Evolutionary conservation across 225 moss, liverwort and hornwort species (phyloP), one percentile per base, ranked within the genome.

Genomic region (Sphagnum tenellum): DNA sequence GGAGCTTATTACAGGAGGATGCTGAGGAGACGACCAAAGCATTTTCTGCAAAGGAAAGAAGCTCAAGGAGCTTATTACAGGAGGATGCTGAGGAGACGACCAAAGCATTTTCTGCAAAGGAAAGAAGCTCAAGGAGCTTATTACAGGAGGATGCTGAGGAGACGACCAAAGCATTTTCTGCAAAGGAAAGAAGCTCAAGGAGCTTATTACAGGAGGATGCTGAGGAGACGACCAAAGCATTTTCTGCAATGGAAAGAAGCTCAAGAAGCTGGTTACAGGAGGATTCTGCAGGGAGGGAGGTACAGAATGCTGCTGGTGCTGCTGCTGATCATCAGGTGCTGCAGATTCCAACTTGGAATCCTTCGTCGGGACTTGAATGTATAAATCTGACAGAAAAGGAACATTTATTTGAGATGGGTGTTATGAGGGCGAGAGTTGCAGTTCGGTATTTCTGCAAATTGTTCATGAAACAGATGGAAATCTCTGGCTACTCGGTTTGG

Each of bases 391-490:
- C 54, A 2, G 79, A 74, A 12, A 76, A 4, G 72, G 69, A 68
- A 47, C 75, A 60, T 9, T 46, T 73, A n/a, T 89, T 94, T 49
- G 87, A 85, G 49, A 81, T 84, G 79, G 87, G 86, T 3, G 81
- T 76, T 3, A 79, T 81, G 0, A 88, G 90, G 47, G 82, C 90
- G 8, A 80, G 88, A 62, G 81, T 88, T 3, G 88, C 90, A 0
- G 87, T 81, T 3, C 84, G 86, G 2, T 89, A 85, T 73, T 90
- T 90, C 73, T 94, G 94, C 68, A 88, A 88, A 64, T 75, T 94
- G 2, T 94, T 90, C 61, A 89, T 89, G 94, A 88, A 83, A 63
- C 90, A 94, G 67, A 94, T 94, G 94, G 94, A 90, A 72, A 73
- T 73, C 12, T 94, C 94, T 0, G 90, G 94, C 5, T 94, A 94